Evolutionary conservation across 176 grass and related monocot genomes (phyloP), one percentile per base, ranked within the genome.

Genomic region (Bromus sterilis): DNA sequence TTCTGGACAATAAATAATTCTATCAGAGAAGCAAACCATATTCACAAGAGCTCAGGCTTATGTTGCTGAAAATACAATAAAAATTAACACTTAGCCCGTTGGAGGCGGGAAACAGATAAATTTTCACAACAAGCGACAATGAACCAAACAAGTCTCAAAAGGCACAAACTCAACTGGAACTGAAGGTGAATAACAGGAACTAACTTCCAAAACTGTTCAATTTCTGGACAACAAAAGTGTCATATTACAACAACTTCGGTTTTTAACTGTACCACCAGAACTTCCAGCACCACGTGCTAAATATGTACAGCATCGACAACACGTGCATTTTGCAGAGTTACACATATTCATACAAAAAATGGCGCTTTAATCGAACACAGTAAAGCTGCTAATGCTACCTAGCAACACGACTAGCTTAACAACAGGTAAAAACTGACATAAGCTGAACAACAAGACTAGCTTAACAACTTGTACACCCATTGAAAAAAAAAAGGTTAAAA

Each of bases 271-370:
- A 58, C 65, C 26, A 20, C 41, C 57, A 77, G 26, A 83, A 81
- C 76, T 81, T 84, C 69, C 76, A 65, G 69, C 70, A 59, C 56
- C 68, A 80, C 28, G 67, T 57, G 73, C 26, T 84, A 85, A 65
- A 81, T 85, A 87, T 91, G 43, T 91, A 91, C 85, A 87, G 16
- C 30, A 79, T 77, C 75, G 81, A 81, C 76, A 72, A 80, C 63
- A 84, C n/a, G 74, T 78, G 58, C 2, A 37, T 66, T 44, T 55
- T 23, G 78, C 83, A 77, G 64, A 56, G 36, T 66, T 86, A 78
- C 78, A 86, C 32, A 44, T 78, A 85, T 49, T 78, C 30, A 31
- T 66, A 69, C 35, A 48, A 86, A n/a, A 84, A 79, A 74, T 82
- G 74, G 44, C 66, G 67, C 66, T 60, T 29, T 82, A 44, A 57